Conservation (phyloP, 2,329 filamentous ascomycete genomes). For the Fusarium clavum region DNA sequence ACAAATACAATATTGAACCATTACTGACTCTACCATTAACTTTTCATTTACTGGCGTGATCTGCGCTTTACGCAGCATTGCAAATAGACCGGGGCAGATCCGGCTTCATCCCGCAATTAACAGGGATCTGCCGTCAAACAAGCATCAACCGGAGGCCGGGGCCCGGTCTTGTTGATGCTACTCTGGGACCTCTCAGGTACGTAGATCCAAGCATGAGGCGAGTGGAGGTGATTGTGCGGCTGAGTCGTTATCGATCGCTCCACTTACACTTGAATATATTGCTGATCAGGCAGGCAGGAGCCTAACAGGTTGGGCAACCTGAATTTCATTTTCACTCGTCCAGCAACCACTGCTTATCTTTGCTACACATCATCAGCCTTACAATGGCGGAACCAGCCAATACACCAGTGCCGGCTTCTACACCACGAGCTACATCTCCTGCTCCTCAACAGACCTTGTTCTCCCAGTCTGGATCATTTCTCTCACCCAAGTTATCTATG, state of each 20-base stretch:
- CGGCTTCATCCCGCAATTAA: conserved; percentile 13
- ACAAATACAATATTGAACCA: not conserved
- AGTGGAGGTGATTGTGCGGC: conserved; percentile 26
- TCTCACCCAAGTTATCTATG: conserved; percentile 43
- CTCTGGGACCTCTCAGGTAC: conserved; percentile 14
- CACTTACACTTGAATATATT: conserved; percentile 23
- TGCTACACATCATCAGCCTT: not conserved
- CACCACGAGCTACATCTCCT: conserved; percentile 58
- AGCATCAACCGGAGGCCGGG: conserved; percentile 24
- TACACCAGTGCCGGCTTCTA: conserved; percentile 59
- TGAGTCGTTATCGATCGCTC: conserved; percentile 27
- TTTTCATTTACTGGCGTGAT: not conserved
- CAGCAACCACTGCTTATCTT: not conserved
- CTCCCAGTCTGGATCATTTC: conserved; percentile 42
- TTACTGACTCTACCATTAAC: no score
- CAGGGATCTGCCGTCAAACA: conserved; percentile 26
- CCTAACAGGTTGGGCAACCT: not conserved
- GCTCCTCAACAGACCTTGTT: conserved; percentile 43
- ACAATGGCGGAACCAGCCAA: conserved; percentile 61
- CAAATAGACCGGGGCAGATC: conserved; percentile 17
- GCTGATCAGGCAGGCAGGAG: conserved; percentile 20
- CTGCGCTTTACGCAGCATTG: not conserved
- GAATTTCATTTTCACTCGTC: not conserved
- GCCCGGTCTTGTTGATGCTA: conserved; percentile 9
- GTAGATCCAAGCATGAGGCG: conserved; percentile 9